Evolutionary conservation across 176 grass and related monocot species (phyloP).

Genomic region (Melocanna baccifera): DNA sequence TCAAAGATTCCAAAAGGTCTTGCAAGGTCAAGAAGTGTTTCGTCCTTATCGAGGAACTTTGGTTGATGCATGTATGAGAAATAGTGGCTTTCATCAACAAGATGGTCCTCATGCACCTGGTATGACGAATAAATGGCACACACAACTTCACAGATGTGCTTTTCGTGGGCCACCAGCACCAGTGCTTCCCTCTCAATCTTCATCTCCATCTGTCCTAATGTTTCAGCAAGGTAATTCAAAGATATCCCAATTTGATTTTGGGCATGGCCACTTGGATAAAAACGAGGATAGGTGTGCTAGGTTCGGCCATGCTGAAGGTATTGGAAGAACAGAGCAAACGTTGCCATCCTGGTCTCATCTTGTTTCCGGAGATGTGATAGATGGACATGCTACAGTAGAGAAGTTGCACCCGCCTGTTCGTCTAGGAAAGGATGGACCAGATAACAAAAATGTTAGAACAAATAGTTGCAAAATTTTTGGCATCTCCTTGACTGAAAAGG

Average conservation of each 20-base stretch:
- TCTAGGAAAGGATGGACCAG: conserved; percentile 23
- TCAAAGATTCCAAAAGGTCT: conserved; percentile 94
- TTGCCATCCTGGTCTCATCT: conserved; percentile 7
- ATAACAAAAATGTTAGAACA: conserved; percentile 7
- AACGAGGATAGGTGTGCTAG: conserved; percentile 6
- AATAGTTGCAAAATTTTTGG: conserved; percentile 75
- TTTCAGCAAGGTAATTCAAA: conserved; percentile 49
- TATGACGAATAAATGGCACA: conserved; percentile 38
- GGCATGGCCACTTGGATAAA: conserved; percentile 24
- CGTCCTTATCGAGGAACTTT: conserved; percentile 43
- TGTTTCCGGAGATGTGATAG: conserved; percentile 17
- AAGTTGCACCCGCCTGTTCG: conserved; percentile 8
- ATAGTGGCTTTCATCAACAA: conserved; percentile 36
- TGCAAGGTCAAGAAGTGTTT: conserved; percentile 99
- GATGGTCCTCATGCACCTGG: conserved; percentile 31
- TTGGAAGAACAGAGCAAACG: background rate
- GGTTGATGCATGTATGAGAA: conserved; percentile 37
- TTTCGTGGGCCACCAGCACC: conserved; percentile 21
- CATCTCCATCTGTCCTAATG: conserved; percentile 55
- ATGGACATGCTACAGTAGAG: background rate
- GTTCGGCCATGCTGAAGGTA: background rate
- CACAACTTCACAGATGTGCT: conserved; percentile 31
- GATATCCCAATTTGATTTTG: conserved; percentile 26
- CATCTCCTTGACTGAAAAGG: conserved; percentile 56
- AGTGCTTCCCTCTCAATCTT: conserved; percentile 36